Percentiles rank a stretch among this genome's conserved stretches.
phyloP scores from a whole-genome alignment of 2,329 filamentous ascomycete genomes.

The Didymella segeticola region DNA sequence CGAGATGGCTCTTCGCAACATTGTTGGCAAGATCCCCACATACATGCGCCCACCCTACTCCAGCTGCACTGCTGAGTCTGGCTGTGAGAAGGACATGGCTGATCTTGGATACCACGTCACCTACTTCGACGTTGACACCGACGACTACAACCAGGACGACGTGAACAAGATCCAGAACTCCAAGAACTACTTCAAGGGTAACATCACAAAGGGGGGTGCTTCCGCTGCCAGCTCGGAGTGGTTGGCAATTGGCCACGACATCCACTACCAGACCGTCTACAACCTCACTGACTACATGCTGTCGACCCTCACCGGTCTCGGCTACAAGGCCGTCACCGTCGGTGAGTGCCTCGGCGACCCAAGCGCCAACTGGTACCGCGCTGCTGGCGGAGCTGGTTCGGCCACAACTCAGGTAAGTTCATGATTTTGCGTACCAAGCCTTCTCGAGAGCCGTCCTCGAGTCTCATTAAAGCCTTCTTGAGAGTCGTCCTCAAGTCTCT shows the following conservation, averaged over 20 bases:
- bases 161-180: conserved; percentile 59
- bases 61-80: conserved; percentile 53
- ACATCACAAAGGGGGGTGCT: conserved; percentile 47
- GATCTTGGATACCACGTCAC: conserved; percentile 65
- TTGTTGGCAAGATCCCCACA: conserved; percentile 62
- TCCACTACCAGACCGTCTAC: conserved; percentile 54
- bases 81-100: conserved; percentile 51
- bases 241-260: conserved; percentile 62
- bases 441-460: conserved; percentile 13
- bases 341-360: conserved; percentile 58
- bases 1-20: conserved; percentile 63
- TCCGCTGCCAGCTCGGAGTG: conserved; percentile 46
- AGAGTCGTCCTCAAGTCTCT: conserved; percentile 12
- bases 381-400: conserved; percentile 36
- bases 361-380: conserved; percentile 57
- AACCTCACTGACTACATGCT: conserved; percentile 56
- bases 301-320: conserved; percentile 45
- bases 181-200: conserved; percentile 60
- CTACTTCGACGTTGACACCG: conserved; percentile 67
- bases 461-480: conserved; percentile 11
- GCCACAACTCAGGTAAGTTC: conserved; percentile 19
- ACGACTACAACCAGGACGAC: conserved; percentile 65
- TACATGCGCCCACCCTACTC: conserved; percentile 61
- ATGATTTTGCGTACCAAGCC: conserved; percentile 8
- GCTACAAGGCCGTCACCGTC: conserved; percentile 55